Conservation (phyloP, 2,329 filamentous ascomycete genomes). For the Stemphylium beticola region DNA sequence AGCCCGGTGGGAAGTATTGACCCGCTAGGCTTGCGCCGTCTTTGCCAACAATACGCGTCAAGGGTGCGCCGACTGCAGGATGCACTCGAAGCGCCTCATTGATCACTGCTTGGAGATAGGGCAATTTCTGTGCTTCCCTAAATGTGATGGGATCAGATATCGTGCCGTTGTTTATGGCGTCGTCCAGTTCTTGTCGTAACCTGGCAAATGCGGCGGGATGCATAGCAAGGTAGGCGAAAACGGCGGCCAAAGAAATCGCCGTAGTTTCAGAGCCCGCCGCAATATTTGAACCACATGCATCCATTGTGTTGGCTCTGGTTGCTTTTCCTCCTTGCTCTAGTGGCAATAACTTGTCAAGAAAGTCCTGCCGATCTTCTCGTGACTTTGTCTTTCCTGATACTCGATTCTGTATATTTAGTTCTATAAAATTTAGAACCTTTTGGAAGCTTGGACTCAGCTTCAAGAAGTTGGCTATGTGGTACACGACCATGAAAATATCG, state of each 20-base stretch:
- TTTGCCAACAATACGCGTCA: conserved; percentile 49
- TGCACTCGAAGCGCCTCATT: conserved; percentile 53
- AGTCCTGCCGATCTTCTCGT: conserved; percentile 12
- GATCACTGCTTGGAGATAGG: conserved; percentile 53
- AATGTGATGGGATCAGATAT: conserved; percentile 22
- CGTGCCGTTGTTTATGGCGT: conserved; percentile 7
- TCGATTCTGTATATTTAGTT: conserved; percentile 3
- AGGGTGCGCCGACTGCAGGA: conserved; percentile 50
- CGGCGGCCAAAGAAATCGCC: conserved; percentile 54
- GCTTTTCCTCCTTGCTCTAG: conserved; percentile 16
- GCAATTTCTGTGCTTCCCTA: conserved; percentile 48
- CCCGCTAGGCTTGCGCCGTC: conserved; percentile 36
- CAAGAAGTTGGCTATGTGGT: background rate
- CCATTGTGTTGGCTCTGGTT: conserved; percentile 7
- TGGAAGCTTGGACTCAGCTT: background rate
- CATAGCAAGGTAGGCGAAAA: conserved; percentile 55
- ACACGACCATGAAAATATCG: conserved; percentile 7
- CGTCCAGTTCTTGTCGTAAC: conserved; percentile 29
- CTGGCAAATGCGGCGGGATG: conserved; percentile 31
- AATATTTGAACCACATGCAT: conserved; percentile 39
- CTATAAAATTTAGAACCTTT: background rate
- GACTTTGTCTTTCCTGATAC: conserved; percentile 12
- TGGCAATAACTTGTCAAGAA: conserved; percentile 19
- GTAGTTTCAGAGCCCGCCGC: conserved; percentile 56
- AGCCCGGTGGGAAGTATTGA: conserved; percentile 52